Evolutionary conservation across 2,329 filamentous ascomycete species (phyloP).

Genomic region (Fusarium fracticaudum): DNA sequence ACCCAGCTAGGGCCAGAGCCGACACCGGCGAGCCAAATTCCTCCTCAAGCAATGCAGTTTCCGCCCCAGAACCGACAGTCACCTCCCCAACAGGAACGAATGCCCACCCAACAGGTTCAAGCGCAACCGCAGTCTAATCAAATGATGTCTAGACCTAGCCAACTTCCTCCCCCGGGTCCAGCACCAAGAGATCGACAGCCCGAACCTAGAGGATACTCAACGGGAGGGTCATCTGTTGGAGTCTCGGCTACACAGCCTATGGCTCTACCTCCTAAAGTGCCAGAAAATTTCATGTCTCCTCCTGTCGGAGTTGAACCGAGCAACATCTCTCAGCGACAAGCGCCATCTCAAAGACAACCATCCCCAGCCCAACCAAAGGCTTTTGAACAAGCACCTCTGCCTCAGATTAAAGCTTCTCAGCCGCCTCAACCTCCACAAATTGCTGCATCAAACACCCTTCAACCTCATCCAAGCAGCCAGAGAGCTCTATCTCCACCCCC

Average conservation of each 20-base stretch:
- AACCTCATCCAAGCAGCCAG: neutral
- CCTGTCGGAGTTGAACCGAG: neutral
- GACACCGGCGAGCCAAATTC: neutral
- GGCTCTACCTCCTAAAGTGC: neutral
- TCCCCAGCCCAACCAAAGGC: neutral
- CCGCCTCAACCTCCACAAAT: neutral
- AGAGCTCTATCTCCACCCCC: neutral
- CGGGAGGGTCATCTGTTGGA: neutral
- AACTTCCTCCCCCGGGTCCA: neutral
- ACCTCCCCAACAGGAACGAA: neutral
- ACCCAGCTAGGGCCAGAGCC: neutral
- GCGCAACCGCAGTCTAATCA: neutral
- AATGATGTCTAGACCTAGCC: neutral
- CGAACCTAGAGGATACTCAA: neutral
- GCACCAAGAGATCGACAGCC: neutral
- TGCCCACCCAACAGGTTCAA: neutral
- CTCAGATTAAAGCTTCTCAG: neutral
- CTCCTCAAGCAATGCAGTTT: neutral
- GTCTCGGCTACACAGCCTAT: neutral
- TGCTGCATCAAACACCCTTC: neutral
- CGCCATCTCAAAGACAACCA: neutral
- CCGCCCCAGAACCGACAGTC: neutral
- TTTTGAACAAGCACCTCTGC: neutral
- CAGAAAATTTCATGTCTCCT: neutral
- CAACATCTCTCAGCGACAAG: neutral